Evolutionary conservation across 192 early-diverging fungal species (phyloP), one percentile per base, ranked within the genome.

Genomic region (Coemansia erecta): DNA sequence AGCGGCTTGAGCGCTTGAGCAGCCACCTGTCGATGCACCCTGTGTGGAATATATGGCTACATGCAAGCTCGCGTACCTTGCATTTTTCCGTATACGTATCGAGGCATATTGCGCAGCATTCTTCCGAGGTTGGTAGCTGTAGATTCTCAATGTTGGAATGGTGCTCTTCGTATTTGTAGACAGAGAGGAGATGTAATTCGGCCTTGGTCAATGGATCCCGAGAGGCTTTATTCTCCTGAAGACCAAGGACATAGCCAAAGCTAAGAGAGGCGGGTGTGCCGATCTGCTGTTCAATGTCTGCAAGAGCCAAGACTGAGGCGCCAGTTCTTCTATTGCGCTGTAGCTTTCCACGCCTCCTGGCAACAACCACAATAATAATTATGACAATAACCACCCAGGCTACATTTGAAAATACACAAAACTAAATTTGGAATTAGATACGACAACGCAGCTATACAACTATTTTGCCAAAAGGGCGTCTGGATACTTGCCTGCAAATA

Each of bases 1-100:
- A 77, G 8, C 68, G 55, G 33, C 64, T 67, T n/a, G 73, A 77
- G 21, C 68, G 63, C 56, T 49, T 61, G 24, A 77, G 52, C 18
- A 77, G 57, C 73, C 73, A 77, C 11, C 57, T 63, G 53, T 77
- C 73, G 26, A 77, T 63, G 44, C 73, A 77, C 4, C 48, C 48
- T 1, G 64, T 35, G 24, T 77, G 68, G 50, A 77, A 77, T 8
- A 59, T 61, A 28, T 77, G 73, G 31, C 50, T 35, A 24, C 78
- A 81, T 6, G 65, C 58, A 40, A 81, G 63, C 19, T 39, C 40
- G 4, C 78, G 61, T 22, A 81, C 72, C 39, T 24, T 8, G 18
- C 53, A 53, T 10, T 71, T 51, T 0, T 31, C 53, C 3, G 21
- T 13, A 59, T 57, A 74, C 1, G 10, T 12, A 1, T 75, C 78